Evolutionary conservation across 441 rosid species (phyloP).

Genomic region (Erysimum cheiri): DNA sequence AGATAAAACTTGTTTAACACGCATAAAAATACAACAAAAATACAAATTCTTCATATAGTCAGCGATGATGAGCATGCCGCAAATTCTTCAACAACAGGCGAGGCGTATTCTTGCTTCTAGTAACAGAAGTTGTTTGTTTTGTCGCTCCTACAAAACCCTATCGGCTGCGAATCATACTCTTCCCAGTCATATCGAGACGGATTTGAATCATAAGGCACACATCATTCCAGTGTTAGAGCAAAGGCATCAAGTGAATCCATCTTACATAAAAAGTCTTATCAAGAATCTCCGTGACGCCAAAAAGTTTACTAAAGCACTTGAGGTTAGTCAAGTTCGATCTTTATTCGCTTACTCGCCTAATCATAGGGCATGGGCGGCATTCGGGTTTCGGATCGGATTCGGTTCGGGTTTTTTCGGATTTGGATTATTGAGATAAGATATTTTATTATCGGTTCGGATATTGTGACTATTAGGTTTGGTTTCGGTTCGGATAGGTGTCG

Average conservation of each 20-base stretch:
- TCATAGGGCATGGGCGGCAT: no score
- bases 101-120: neutral
- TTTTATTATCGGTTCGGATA: no score
- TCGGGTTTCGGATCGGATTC: no score
- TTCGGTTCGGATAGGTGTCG: no score
- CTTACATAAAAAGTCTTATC: neutral
- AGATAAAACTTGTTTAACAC: no score
- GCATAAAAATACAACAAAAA: no score
- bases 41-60: neutral
- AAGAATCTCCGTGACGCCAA: neutral
- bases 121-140: neutral
- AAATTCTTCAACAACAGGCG: conserved; percentile 1
- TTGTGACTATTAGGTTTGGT: no score
- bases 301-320: neutral
- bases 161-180: neutral
- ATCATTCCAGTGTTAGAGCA: neutral
- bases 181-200: neutral
- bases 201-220: neutral
- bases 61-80: neutral
- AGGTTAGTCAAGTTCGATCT: neutral
- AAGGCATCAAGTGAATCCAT: neutral
- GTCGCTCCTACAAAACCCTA: conserved; percentile 11
- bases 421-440: no score
- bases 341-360: no score
- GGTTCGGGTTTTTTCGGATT: no score